Conservation (phyloP, 2,329 filamentous ascomycete species). For the Beauveria sp. region DNA sequence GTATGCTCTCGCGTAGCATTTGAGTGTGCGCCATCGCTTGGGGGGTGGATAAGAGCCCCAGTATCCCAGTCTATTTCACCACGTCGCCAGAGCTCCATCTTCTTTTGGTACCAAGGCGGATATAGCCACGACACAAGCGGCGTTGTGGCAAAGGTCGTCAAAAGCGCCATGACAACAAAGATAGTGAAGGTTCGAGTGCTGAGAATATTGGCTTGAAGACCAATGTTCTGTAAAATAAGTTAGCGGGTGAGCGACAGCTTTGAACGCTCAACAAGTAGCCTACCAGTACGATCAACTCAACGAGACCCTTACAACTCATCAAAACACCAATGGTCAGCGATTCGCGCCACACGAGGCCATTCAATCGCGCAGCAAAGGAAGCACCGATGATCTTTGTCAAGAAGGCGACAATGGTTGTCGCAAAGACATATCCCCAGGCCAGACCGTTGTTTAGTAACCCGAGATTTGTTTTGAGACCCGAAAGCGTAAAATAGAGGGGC, state of each 20-base stretch:
- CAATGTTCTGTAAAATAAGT: slow-evolving; percentile 49
- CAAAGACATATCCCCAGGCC: slow-evolving; percentile 86
- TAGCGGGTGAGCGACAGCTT: not conserved
- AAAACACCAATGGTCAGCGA: slow-evolving; percentile 79
- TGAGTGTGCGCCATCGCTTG: slow-evolving; percentile 10
- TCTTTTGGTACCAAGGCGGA: slow-evolving; percentile 53
- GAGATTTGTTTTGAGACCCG: slow-evolving; percentile 80
- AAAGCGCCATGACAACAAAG: slow-evolving; percentile 86
- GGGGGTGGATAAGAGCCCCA: slow-evolving; percentile 30
- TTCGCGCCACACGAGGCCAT: slow-evolving; percentile 82
- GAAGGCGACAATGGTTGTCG: slow-evolving; percentile 74
- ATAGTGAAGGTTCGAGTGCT: slow-evolving; percentile 81
- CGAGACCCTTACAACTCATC: slow-evolving; percentile 96
- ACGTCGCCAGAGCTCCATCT: slow-evolving; percentile 53
- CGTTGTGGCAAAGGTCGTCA: slow-evolving; percentile 79
- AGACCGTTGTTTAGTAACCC: slow-evolving; percentile 74
- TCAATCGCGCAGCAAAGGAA: slow-evolving; percentile 65
- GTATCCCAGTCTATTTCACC: slow-evolving; percentile 83
- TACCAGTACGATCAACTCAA: slow-evolving; percentile 90
- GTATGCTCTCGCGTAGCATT: not conserved
- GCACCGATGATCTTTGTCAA: slow-evolving; percentile 78
- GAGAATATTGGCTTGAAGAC: slow-evolving; percentile 73
- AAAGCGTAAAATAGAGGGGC: slow-evolving; percentile 88
- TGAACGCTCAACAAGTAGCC: slow-evolving; percentile 20
- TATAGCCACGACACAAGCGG: slow-evolving; percentile 69